Base-by-base conservation (phyloP, 345 rosid genomes). In the Brassica nigra region DNA sequence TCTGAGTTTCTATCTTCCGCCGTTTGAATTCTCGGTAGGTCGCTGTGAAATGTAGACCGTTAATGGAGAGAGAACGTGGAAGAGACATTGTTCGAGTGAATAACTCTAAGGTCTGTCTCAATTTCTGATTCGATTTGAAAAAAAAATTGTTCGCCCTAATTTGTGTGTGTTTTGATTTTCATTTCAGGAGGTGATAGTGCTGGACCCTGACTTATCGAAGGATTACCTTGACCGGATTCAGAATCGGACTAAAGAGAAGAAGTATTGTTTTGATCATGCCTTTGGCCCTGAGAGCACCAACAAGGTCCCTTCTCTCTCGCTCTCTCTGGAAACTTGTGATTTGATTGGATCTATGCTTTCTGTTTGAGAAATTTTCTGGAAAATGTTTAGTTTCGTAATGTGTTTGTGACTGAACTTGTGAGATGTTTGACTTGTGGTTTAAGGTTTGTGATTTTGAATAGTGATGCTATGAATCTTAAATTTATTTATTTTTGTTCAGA, bases 201-300 rank as follows among this genome's bases (percentile, higher is more conserved):
- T 92, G 67, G 97, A 94, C 76, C 98, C 98, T 54, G 98, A 94
- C 78, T 61, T 92, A 78, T 86, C 92, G 0, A 94, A 94, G 86
- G 97, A 90, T 80, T 94, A 90, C 54, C 95, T 90, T 58, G 97
- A 89, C 61, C 94, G 90, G 36, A 82, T 88, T 69, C 97, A 94
- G 66, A 88, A 90, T 76, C 90, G 98, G 64, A 92, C 90, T 0
- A 94, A 94, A 73, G 96, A 92, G 88, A 94, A 87, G 87, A 86
- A 82, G 57, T 94, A 92, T 55, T 75, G 94, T 62, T 94, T 94
- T n/a, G 98, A 94, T 83, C 88, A 88, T 28, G 98, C 96, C 0
- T 94, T 94, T 73, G 85, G 89, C 66, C 90, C 98, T 20, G 83
- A 84, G 14, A 86, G 78, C 76, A 84, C 96, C 12, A 94, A 94